phyloP scores from a whole-genome alignment of 768 basidiomycete species.

The Wakefieldia striispora region DNA sequence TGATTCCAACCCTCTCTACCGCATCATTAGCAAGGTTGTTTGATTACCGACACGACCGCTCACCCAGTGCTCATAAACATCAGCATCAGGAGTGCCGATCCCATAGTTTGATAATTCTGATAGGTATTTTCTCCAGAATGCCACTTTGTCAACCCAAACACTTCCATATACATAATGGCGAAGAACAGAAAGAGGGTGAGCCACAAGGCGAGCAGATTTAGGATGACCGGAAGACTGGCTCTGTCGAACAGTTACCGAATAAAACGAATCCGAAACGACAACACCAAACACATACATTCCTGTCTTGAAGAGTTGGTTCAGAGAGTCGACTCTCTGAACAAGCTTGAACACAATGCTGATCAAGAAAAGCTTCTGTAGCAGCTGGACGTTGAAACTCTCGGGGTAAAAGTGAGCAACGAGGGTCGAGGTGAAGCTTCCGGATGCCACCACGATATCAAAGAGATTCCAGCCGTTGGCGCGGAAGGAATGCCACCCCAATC shows the following conservation, averaged over 20 bases:
- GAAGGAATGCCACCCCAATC: slow-evolving; percentile 83
- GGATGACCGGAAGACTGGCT: slow-evolving; percentile 81
- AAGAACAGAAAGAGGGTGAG: slow-evolving; percentile 88
- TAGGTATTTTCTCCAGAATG: slow-evolving; percentile 61
- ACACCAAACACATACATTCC: slow-evolving; percentile 62
- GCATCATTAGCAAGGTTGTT: slow-evolving; percentile 4
- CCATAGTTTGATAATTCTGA: slow-evolving; percentile 78
- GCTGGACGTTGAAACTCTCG: slow-evolving; percentile 51
- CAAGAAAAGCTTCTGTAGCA: slow-evolving; percentile 87
- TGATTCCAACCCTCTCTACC: slow-evolving; percentile 92
- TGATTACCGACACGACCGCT: slow-evolving; percentile 23
- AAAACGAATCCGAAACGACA: not conserved
- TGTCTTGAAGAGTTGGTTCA: slow-evolving; percentile 97
- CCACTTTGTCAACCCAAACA: slow-evolving; percentile 91
- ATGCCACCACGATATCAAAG: slow-evolving; percentile 80
- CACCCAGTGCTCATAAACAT: slow-evolving; percentile 93
- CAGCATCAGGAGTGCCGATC: slow-evolving; percentile 82
- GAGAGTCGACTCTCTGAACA: slow-evolving; percentile 79
- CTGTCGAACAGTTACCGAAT: slow-evolving; percentile 36
- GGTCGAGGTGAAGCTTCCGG: slow-evolving; percentile 82
- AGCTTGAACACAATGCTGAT: slow-evolving; percentile 94
- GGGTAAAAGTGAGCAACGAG: slow-evolving; percentile 60
- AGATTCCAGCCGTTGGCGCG: slow-evolving; percentile 92
- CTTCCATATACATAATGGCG: slow-evolving; percentile 82
- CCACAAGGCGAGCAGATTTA: slow-evolving; percentile 86